Evolutionary conservation across 768 basidiomycete species (phyloP).

Genomic region (Auricularia sp.): DNA sequence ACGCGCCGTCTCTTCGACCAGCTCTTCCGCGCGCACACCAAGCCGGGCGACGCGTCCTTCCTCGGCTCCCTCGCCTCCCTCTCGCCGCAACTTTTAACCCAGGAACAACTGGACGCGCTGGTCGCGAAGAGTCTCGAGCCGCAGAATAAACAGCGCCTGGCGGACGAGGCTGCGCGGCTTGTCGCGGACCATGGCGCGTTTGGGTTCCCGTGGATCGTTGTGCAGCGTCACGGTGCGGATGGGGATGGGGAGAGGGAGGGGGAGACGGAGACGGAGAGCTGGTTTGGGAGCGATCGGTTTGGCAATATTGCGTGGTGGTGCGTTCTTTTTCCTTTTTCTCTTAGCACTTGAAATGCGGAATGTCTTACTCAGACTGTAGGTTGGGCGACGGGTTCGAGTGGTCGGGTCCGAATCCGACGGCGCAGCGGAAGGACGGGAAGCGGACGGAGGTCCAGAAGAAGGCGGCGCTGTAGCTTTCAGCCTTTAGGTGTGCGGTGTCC

Average conservation of each 20-base stretch:
- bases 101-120: not conserved
- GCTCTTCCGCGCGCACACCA: constrained; percentile 4
- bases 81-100: not conserved
- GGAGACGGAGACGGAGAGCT: not conserved
- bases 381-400: not conserved
- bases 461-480: no score
- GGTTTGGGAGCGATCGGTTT: not conserved
- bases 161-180: not conserved
- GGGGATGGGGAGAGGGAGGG: no score
- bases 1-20: constrained; percentile 3
- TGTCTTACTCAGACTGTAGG: not conserved
- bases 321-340: not conserved
- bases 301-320: not conserved
- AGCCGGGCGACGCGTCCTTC: not conserved
- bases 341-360: not conserved
- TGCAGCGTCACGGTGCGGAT: not conserved
- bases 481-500: no score
- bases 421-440: no score
- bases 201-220: constrained; percentile 13
- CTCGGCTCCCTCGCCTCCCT: not conserved
- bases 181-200: constrained; percentile 1
- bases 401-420: not conserved
- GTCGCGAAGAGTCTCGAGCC: not conserved
- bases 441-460: no score
- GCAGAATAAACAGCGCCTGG: not conserved